Percentiles rank a stretch among this genome's conserved stretches.
These are phyloP conservation scores for Scutellaria barbata DNA, from an alignment of 257 asterid species.

Conservation along the genomic window DNA sequence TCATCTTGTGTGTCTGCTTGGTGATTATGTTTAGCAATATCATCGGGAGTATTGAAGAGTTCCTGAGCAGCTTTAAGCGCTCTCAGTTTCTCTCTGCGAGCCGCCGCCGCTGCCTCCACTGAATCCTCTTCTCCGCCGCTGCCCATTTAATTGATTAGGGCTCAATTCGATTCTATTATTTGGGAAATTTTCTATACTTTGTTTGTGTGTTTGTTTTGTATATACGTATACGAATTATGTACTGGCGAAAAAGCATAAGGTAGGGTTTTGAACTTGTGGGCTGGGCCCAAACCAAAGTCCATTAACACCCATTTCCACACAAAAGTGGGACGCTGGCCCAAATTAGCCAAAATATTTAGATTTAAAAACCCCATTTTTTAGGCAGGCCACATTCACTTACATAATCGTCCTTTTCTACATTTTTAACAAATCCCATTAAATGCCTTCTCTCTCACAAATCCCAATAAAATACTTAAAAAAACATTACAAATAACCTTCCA, in stretches of 20 bases:
- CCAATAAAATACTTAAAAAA: no score
- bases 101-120: constrained; percentile 70
- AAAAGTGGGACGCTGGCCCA: not conserved
- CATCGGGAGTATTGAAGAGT: constrained; percentile 82
- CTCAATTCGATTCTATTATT: not conserved
- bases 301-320: no score
- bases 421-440: no score
- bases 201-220: not conserved
- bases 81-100: constrained; percentile 77
- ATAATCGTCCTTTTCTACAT: no score
- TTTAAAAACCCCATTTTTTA: no score
- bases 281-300: not conserved
- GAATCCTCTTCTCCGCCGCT: constrained; percentile 69
- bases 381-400: no score
- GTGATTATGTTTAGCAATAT: constrained; percentile 31
- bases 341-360: no score
- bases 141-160: constrained; percentile 36
- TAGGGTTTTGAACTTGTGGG: not conserved
- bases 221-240: no score
- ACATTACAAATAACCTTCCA: no score
- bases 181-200: constrained; percentile 16
- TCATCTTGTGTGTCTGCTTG: constrained; percentile 24
- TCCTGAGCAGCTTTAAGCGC: constrained; percentile 89
- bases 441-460: no score
- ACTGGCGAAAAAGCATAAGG: no score